Evolutionary conservation across 179 eudicot genomes (phyloP).

Genomic region (Actinidia chinensis): DNA sequence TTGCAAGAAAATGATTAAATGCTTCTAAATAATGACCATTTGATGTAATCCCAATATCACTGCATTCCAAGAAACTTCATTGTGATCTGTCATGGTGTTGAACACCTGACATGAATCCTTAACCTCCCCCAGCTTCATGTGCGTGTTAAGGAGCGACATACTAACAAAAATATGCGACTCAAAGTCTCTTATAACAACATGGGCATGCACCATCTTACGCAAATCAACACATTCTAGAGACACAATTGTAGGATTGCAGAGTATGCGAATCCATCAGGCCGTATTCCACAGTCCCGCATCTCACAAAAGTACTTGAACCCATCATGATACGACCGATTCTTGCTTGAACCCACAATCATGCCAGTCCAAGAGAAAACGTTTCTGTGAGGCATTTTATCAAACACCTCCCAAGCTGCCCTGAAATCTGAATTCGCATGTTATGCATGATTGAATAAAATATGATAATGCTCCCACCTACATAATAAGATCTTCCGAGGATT

Average conservation of each 20-base stretch:
- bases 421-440: no score
- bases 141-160: constrained; percentile 32
- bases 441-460: no score
- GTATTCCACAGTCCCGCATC: constrained; percentile 25
- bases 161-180: constrained; percentile 25
- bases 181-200: constrained; percentile 26
- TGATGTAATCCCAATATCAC: constrained; percentile 30
- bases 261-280: constrained; percentile 27
- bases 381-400: constrained; percentile 22
- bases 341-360: constrained; percentile 28
- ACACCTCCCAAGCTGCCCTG: constrained; percentile 20
- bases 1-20: constrained; percentile 16
- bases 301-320: constrained; percentile 28
- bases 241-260: constrained; percentile 24
- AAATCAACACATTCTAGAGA: constrained; percentile 22
- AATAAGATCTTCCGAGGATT: no score
- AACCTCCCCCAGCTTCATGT: constrained; percentile 31
- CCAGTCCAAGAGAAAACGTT: constrained; percentile 32
- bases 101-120: constrained; percentile 31
- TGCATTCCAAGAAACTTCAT: constrained; percentile 35
- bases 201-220: constrained; percentile 32
- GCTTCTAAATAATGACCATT: constrained; percentile 28
- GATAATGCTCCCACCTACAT: no score
- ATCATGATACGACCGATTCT: constrained; percentile 18
- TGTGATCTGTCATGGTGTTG: constrained; percentile 22